Conservation (phyloP, 2,329 filamentous ascomycete species). For the Didymellaceae sp. region DNA sequence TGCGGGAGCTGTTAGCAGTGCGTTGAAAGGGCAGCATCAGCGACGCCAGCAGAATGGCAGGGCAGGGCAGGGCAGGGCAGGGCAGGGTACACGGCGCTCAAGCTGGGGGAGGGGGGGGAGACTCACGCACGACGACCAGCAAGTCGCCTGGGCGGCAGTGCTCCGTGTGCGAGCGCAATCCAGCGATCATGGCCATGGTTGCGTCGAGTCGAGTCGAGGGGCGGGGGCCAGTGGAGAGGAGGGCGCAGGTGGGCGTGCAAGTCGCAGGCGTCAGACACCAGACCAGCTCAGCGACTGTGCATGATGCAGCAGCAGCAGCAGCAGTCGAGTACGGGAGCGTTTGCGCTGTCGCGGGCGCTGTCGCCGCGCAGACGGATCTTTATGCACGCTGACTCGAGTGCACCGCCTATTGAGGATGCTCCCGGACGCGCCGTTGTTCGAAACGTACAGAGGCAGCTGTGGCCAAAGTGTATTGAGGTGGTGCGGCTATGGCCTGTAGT, state of each 20-base stretch:
- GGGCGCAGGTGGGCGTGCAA: background rate
- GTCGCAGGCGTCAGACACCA: slow-evolving; percentile 12
- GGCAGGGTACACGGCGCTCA: background rate
- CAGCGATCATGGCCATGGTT: slow-evolving; percentile 33
- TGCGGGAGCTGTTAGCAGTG: slow-evolving; percentile 47
- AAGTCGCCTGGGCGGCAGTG: slow-evolving; percentile 69
- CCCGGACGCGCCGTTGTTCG: slow-evolving; percentile 14
- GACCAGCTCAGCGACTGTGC: slow-evolving; percentile 11
- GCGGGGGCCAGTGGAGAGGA: slow-evolving; percentile 1
- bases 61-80: background rate
- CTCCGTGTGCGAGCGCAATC: slow-evolving; percentile 47
- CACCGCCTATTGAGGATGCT: slow-evolving; percentile 7
- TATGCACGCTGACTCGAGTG: slow-evolving; percentile 8
- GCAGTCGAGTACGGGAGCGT: slow-evolving; percentile 7
- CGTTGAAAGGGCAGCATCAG: background rate
- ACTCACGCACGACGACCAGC: slow-evolving; percentile 75
- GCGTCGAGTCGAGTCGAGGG: slow-evolving; percentile 6
- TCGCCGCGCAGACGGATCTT: slow-evolving; percentile 3
- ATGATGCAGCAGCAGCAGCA: slow-evolving; percentile 1
- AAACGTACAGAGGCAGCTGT: slow-evolving; percentile 3
- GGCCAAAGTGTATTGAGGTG: slow-evolving; percentile 8
- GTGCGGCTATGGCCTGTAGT: slow-evolving; percentile 8
- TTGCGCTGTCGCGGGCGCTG: slow-evolving; percentile 13
- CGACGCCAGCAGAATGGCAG: background rate
- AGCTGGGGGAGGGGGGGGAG: background rate